Evolutionary conservation across 345 rosid genomes (phyloP).

Genomic region (Gossypium turneri): DNA sequence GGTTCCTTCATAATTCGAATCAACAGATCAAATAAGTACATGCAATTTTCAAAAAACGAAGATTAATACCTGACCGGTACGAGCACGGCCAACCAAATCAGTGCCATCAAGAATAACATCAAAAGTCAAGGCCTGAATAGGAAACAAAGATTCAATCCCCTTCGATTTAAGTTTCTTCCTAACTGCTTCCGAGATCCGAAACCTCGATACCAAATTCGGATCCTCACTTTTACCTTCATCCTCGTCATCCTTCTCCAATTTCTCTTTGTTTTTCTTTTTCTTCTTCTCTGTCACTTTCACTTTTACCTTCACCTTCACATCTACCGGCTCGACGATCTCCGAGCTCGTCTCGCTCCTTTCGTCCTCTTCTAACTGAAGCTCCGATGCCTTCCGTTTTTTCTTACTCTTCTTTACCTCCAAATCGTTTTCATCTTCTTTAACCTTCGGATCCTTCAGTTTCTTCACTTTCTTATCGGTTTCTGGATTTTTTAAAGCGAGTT

Average conservation of each 20-base stretch:
- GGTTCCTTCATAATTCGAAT: not conserved
- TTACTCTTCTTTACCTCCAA: constrained; percentile 38
- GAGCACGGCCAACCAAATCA: constrained; percentile 92
- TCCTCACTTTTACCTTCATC: constrained; percentile 47
- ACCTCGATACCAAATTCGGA: constrained; percentile 63
- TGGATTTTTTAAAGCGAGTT: constrained; percentile 30
- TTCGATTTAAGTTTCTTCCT: constrained; percentile 59
- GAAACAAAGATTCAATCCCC: constrained; percentile 78
- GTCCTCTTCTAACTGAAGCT: not conserved
- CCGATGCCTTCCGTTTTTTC: constrained; percentile 9
- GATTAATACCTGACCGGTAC: constrained; percentile 80
- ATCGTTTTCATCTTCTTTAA: constrained; percentile 23
- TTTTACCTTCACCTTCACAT: too few species aligned
- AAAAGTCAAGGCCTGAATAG: constrained; percentile 86
- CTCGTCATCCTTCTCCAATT: constrained; percentile 18
- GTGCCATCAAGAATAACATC: constrained; percentile 63
- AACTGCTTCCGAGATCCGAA: constrained; percentile 64
- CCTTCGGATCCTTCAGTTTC: constrained; percentile 34
- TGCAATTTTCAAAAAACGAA: not conserved
- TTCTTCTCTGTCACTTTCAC: too few species aligned
- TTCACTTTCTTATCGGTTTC: constrained; percentile 43
- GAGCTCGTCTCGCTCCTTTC: constrained; percentile 16
- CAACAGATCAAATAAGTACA: not conserved
- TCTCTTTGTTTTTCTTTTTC: too few species aligned
- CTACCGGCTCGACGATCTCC: too few species aligned